phyloP scores from a whole-genome alignment of 192 early-diverging fungal species.

The Phlyctochytrium bullatum region DNA sequence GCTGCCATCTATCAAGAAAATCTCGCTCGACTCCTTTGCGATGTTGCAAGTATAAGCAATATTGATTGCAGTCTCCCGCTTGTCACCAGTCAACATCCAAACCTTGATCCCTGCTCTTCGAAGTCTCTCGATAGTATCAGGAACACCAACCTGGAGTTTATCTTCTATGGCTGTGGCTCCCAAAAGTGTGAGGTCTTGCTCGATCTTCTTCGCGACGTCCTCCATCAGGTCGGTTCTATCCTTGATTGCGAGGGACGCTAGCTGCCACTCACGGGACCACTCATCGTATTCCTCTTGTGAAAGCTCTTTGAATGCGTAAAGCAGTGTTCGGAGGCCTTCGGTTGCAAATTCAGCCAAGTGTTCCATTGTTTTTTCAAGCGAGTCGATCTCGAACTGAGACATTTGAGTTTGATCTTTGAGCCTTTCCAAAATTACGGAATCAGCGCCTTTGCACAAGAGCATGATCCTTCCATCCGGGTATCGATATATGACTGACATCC shows the following conservation, averaged over 20 bases:
- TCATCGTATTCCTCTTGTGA: conserved; percentile 63
- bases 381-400: background rate
- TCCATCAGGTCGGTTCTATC: conserved; percentile 76
- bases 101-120: conserved; percentile 74
- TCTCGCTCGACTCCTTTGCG: conserved; percentile 47
- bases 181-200: conserved; percentile 65
- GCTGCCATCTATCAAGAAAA: conserved; percentile 34
- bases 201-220: conserved; percentile 69
- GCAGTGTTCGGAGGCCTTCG: conserved; percentile 75
- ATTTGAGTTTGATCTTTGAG: conserved; percentile 33
- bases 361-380: conserved; percentile 11
- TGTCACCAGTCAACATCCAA: conserved; percentile 90
- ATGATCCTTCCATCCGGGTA: conserved; percentile 36
- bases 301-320: conserved; percentile 73
- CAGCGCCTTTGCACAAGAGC: conserved; percentile 39
- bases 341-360: conserved; percentile 30
- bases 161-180: conserved; percentile 88
- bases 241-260: conserved; percentile 66
- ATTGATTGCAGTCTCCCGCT: conserved; percentile 86
- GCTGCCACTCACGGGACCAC: conserved; percentile 69
- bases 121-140: conserved; percentile 77
- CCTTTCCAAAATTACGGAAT: conserved; percentile 38
- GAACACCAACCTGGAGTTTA: conserved; percentile 78
- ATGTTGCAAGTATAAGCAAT: conserved; percentile 80
- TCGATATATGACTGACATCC: conserved; percentile 34